phyloP scores from a whole-genome alignment of 306 rosid species.

The Dicorynia guianensis region DNA sequence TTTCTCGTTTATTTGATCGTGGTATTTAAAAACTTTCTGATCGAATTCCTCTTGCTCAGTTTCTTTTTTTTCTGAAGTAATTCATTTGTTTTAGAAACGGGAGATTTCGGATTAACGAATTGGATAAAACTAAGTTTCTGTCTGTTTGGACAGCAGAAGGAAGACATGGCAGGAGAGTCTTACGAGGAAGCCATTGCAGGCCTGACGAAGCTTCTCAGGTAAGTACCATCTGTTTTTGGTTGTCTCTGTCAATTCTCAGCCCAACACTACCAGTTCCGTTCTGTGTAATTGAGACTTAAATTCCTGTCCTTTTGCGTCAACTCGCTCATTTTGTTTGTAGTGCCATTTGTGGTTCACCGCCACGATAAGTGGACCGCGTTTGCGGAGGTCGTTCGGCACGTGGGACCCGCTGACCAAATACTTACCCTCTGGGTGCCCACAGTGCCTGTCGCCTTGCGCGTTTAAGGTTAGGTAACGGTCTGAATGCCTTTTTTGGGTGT shows the following conservation, averaged over 20 bases:
- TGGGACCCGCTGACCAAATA: not conserved
- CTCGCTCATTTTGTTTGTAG: not conserved
- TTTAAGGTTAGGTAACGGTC: not conserved
- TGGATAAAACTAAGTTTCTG: no score
- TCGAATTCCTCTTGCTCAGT: not conserved
- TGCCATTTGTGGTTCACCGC: no score
- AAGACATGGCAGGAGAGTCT: constrained; percentile 77
- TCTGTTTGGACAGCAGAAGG: constrained; percentile 47
- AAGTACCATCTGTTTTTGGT: not conserved
- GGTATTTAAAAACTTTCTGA: not conserved
- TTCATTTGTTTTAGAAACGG: not conserved
- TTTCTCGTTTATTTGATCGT: no score
- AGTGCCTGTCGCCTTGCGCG: not conserved
- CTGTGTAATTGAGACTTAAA: not conserved
- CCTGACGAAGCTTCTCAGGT: constrained; percentile 81
- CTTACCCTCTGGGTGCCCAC: constrained; percentile 27
- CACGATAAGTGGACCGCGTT: constrained; percentile 5
- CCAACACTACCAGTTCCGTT: not conserved
- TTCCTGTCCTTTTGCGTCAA: not conserved
- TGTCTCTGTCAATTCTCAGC: not conserved
- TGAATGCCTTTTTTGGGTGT: not conserved
- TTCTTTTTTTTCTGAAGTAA: not conserved
- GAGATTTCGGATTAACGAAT: not conserved
- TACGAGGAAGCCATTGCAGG: constrained; percentile 80
- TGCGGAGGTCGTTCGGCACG: not conserved